A percentile compares a stretch with the other conserved stretches of the same genome.
These are phyloP conservation scores for Dryas alaskensis DNA, from an alignment of 306 rosid genomes.

Conservation along the genomic window DNA sequence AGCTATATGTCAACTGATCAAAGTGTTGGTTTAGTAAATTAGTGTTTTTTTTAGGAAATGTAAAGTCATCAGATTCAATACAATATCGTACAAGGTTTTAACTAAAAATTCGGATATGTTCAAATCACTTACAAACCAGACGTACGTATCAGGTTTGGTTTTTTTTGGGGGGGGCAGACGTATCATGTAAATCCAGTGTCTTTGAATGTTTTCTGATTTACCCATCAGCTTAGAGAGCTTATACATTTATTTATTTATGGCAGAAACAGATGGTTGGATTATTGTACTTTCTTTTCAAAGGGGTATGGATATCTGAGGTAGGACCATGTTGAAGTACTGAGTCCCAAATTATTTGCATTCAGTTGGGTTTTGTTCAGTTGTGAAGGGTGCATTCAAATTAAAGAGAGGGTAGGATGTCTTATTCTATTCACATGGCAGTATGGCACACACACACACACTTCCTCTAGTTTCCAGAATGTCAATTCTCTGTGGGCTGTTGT, in stretches of 20 bases:
- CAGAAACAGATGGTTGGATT: conserved; percentile 3
- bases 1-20: neutral
- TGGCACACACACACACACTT: neutral
- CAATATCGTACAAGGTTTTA: neutral
- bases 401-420: conserved; percentile 26
- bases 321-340: conserved; percentile 2
- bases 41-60: neutral
- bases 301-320: neutral
- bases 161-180: no score
- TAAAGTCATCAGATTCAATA: neutral
- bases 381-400: neutral
- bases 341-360: conserved; percentile 18
- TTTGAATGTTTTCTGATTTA: neutral
- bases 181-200: neutral
- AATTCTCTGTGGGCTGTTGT: conserved; percentile 10
- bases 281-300: conserved; percentile 8
- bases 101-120: no score
- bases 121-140: no score
- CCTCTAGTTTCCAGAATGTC: conserved; percentile 19
- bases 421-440: conserved; percentile 24
- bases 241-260: neutral
- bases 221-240: no score
- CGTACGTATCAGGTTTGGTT: no score
- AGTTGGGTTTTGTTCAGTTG: neutral
- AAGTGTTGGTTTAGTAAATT: neutral